phyloP scores from a whole-genome alignment of 2,329 filamentous ascomycete genomes.

The Xylaria sp. region DNA sequence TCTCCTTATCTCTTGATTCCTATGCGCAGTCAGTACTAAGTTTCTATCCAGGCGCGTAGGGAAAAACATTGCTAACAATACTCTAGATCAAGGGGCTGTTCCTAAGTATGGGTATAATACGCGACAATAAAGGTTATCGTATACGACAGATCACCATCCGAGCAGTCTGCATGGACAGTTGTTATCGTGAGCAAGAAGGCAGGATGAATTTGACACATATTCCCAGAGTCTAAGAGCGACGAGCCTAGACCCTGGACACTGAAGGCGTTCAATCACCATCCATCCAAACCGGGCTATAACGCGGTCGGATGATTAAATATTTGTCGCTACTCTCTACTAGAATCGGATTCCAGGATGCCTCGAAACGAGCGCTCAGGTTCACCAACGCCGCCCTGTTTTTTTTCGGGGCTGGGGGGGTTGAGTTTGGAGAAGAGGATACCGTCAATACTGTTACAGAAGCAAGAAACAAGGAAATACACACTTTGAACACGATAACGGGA shows the following conservation, averaged over 20 bases:
- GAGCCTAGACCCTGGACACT: neutral
- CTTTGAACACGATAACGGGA: neutral
- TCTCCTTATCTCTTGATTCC: conserved; percentile 13
- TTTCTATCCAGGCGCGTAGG: neutral
- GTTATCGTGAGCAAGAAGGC: neutral
- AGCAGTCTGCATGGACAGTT: neutral
- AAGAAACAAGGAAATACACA: neutral
- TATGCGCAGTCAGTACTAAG: neutral
- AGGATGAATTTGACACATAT: neutral
- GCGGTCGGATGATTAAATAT: too few species aligned
- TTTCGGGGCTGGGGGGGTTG: neutral
- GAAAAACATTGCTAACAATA: neutral
- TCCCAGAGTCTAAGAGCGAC: neutral
- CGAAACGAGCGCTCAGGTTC: neutral
- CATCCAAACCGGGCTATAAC: neutral
- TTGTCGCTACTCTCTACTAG: neutral
- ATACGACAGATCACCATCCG: neutral
- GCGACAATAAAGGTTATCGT: neutral
- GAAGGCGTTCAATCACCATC: too few species aligned
- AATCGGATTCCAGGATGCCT: neutral
- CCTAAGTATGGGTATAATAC: neutral
- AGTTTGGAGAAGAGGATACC: neutral
- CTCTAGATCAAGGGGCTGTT: neutral
- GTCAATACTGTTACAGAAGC: conserved; percentile 5
- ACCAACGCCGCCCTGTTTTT: neutral